Base-by-base conservation (phyloP, 805 yeast genomes). In the Wickerhamomyces canadensis region DNA sequence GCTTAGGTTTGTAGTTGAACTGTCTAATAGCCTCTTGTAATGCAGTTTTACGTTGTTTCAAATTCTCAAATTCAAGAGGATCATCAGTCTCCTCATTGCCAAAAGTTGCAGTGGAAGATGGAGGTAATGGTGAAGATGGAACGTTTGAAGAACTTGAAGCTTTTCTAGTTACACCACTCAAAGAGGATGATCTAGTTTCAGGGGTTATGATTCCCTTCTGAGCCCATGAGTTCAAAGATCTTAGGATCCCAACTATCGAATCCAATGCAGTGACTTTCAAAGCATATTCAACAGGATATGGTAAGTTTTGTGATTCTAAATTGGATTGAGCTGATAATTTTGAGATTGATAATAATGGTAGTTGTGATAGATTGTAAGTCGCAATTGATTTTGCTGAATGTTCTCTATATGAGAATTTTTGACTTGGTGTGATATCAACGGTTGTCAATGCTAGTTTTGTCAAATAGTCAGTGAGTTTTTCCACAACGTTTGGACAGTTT, bases 151-250 rank as follows among this genome's bases (percentile, higher is more conserved):
- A 51, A 19, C 46, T 45, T 17, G 62, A 52, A 31, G 60, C 51
- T 30, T 49, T 51, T 37, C 61, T 50, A 5, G 41, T 34, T 26
- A 41, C 31, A n/a, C 31, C 16, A 14, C 41, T 32, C 18, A 47
- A 27, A 4, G 52, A 42, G 0, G 52, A 42, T 1, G 47, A 31
- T 38, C 52, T 49, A 4, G 49, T 42, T 21, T 46, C 55, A 26
- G 59, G 60, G 15, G 64, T 57, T 27, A 21, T 21, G 23, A 71
- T 42, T 0, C 78, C 78, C 40, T 81, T 76, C 43, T 84, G 94
- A 11, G 95, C 84, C 96, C 97, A 89, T 2, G 86, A 71, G 50
- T 84, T 72, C 31, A 93, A 67, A 0, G 96, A 85, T 49, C 86
- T 68, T 51, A 94, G 67, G 33, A 88, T 81, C 3, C 88, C 84